Conservation (phyloP, 2,329 filamentous ascomycete genomes). For the Blastomyces gilchristii region DNA sequence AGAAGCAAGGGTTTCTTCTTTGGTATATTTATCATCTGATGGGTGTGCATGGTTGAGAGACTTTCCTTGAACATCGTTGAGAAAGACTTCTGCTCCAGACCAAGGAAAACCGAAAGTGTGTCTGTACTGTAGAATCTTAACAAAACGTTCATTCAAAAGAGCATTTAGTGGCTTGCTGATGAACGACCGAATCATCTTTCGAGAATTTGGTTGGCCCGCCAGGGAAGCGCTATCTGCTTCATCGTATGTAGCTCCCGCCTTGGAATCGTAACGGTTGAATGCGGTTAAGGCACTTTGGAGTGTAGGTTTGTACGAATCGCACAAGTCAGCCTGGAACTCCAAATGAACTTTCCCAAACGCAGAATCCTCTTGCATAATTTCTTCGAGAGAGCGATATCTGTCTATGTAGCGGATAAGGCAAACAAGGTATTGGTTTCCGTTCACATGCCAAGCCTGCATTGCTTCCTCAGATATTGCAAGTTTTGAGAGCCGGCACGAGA, state of each 20-base stretch:
- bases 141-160: slow-evolving; percentile 56
- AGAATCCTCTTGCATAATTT: slow-evolving; percentile 38
- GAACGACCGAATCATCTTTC: slow-evolving; percentile 48
- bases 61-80: slow-evolving; percentile 39
- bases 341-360: slow-evolving; percentile 29
- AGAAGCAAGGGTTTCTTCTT: slow-evolving; percentile 19
- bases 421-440: slow-evolving; percentile 57
- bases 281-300: slow-evolving; percentile 42
- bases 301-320: slow-evolving; percentile 62
- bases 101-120: slow-evolving; percentile 47
- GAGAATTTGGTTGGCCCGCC: background rate
- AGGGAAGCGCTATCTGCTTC: background rate
- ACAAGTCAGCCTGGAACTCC: slow-evolving; percentile 60
- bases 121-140: slow-evolving; percentile 53
- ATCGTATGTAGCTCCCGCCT: background rate
- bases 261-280: slow-evolving; percentile 30
- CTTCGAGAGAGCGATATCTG: slow-evolving; percentile 52
- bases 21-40: slow-evolving; percentile 15
- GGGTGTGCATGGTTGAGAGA: slow-evolving; percentile 12
- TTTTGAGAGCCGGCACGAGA: slow-evolving; percentile 60
- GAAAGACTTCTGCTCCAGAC: slow-evolving; percentile 55
- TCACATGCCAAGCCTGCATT: slow-evolving; percentile 66
- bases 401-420: slow-evolving; percentile 56
- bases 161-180: slow-evolving; percentile 62
- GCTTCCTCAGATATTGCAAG: slow-evolving; percentile 65